Conservation (phyloP, 2,329 filamentous ascomycete species). For the Hypoxylon sp. region DNA sequence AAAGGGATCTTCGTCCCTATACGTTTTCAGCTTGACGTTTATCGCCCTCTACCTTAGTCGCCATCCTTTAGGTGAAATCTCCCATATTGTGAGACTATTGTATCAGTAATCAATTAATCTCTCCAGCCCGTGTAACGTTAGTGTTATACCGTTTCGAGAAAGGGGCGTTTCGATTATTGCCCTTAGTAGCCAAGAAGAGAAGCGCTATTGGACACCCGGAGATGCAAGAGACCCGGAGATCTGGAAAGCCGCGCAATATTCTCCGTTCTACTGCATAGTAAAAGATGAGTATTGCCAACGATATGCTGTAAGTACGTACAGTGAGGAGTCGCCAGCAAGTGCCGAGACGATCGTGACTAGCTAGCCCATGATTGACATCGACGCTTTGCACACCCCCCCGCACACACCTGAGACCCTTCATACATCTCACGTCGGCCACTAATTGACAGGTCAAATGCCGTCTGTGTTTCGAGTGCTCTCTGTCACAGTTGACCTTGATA, state of each 20-base stretch:
- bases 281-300: slow-evolving; percentile 7
- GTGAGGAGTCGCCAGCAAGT: slow-evolving; percentile 6
- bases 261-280: slow-evolving; percentile 30
- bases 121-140: slow-evolving; percentile 25
- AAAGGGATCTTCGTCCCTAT: slow-evolving; percentile 1
- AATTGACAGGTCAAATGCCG: slow-evolving; percentile 11
- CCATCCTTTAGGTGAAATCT: slow-evolving; percentile 11
- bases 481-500: slow-evolving; percentile 1
- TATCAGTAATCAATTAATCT: slow-evolving; percentile 45
- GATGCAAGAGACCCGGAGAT: slow-evolving; percentile 36
- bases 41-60: neutral
- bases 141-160: slow-evolving; percentile 33
- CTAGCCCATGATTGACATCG: slow-evolving; percentile 8
- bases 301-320: neutral
- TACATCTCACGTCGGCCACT: slow-evolving; percentile 14
- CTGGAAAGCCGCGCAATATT: slow-evolving; percentile 41
- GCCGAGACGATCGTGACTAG: slow-evolving; percentile 15
- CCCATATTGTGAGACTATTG: slow-evolving; percentile 12
- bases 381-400: slow-evolving; percentile 14
- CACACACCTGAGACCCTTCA: slow-evolving; percentile 14
- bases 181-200: slow-evolving; percentile 19
- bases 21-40: slow-evolving; percentile 21
- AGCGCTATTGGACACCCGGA: slow-evolving; percentile 35
- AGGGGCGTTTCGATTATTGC: slow-evolving; percentile 36
- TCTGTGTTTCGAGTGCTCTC: slow-evolving; percentile 2